Evolutionary conservation across 1,139 yeast species (phyloP), one percentile per base, ranked within the genome.

Genomic region (Candida tetrigidarum): DNA sequence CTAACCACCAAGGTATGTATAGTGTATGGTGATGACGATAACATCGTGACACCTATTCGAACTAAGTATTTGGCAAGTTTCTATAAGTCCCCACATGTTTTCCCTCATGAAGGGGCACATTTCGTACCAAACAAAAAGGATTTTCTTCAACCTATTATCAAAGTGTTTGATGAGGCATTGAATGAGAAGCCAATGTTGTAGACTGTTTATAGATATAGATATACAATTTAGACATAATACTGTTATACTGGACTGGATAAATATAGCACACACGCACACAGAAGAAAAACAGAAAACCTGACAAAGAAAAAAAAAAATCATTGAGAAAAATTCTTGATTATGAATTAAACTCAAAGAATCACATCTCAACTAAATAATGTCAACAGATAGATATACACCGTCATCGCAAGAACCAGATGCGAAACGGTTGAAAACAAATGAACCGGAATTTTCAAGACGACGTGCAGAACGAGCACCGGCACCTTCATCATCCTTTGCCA

Each of bases 61-160:
- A 54, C 74, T 0, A 48, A 53, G 44, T 63, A 54, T 44, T 56
- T 71, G 22, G 57, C 58, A 3, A 45, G 50, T 2, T 46, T 63
- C 7, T 71, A 58, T 14, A 35, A 41, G 22, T 45, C 52, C 9
- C 56, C 60, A 3, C 51, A 45, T 16, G 46, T 48, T 9, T 56
- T 67, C 37, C 57, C 51, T 42, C 74, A 68, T 46, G 73, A 66
- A 7, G 77, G 76, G 1, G 74, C 71, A 1, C 79, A 74, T 51
- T 63, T 58, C 53, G 55, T 73, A 26, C 78, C 55, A 11, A 52
- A 52, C 41, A 60, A 58, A 49, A 59, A 59, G 46, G 60, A 56
- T 28, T 64, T 67, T 47, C 50, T 67, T 35, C 46, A 46, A 10
- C 69, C 68, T 5, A 54, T 69, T 3, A 56, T 68, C 15, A 66